These are phyloP conservation scores for Tolypocladium nubicola DNA, from an alignment of 2,329 filamentous ascomycete species.

Conservation along the genomic window DNA sequence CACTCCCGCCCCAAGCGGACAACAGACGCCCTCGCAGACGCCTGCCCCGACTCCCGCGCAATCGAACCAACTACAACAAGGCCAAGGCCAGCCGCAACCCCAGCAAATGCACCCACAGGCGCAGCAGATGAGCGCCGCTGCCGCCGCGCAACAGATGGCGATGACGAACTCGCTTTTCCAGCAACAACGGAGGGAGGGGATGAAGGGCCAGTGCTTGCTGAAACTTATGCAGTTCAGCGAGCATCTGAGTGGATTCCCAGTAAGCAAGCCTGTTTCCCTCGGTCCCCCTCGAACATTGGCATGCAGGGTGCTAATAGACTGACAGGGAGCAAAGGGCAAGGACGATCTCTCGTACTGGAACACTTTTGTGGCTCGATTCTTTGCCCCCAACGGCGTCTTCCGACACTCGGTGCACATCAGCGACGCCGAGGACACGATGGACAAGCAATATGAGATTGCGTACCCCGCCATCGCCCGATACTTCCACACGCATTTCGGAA, in stretches of 20 bases:
- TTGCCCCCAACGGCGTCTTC: slow-evolving; percentile 66
- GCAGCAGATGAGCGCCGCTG: slow-evolving; percentile 18
- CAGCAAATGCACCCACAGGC: slow-evolving; percentile 17
- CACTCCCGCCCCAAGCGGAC: slow-evolving; percentile 30
- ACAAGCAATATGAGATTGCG: slow-evolving; percentile 81
- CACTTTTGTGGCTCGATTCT: slow-evolving; percentile 69
- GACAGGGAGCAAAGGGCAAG: slow-evolving; percentile 44
- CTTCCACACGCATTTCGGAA: slow-evolving; percentile 81
- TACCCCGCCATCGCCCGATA: slow-evolving; percentile 76
- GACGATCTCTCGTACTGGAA: slow-evolving; percentile 72
- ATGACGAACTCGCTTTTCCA: slow-evolving; percentile 24
- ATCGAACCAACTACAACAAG: slow-evolving; percentile 17
- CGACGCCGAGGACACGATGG: slow-evolving; percentile 43
- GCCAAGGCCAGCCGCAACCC: slow-evolving; percentile 21
- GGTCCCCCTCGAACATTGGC: neutral
- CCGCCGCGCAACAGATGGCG: slow-evolving; percentile 23
- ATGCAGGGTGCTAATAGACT: neutral
- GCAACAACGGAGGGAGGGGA: slow-evolving; percentile 37
- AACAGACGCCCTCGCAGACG: slow-evolving; percentile 38
- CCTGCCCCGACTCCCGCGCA: slow-evolving; percentile 27
- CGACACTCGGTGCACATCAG: slow-evolving; percentile 57
- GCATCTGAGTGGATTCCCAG: slow-evolving; percentile 46
- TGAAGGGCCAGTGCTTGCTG: slow-evolving; percentile 48
- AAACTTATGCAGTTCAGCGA: slow-evolving; percentile 54
- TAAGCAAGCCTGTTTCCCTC: slow-evolving; percentile 22